Evolutionary conservation across 805 yeast species (phyloP).

Genomic region (Zygotorulaspora florentina): DNA sequence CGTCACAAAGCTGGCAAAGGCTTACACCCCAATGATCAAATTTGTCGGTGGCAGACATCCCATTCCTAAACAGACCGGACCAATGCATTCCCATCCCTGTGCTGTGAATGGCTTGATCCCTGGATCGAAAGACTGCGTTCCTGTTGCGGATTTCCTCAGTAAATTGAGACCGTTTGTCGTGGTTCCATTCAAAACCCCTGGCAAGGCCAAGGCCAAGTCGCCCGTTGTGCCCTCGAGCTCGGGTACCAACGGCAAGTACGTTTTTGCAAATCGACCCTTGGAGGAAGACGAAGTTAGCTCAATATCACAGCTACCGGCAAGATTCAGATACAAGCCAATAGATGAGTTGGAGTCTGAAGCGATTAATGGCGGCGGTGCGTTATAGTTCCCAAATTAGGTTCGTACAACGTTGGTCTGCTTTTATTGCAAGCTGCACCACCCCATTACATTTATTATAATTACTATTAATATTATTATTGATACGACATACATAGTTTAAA

Average conservation of each 20-base stretch:
- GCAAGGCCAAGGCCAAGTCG: conserved; percentile 43
- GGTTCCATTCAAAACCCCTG: conserved; percentile 38
- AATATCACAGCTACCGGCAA: conserved; percentile 62
- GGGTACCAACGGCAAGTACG: conserved; percentile 7
- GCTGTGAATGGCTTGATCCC: conserved; percentile 29
- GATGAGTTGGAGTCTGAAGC: conserved; percentile 70
- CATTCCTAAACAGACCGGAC: conserved; percentile 37
- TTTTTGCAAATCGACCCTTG: conserved; percentile 36
- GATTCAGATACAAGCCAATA: conserved; percentile 65
- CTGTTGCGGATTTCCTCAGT: conserved; percentile 20
- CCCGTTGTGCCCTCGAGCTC: conserved; percentile 34
- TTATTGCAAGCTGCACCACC: neutral
- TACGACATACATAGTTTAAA: neutral
- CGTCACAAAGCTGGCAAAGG: conserved; percentile 20
- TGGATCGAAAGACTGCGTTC: conserved; percentile 26
- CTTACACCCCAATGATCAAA: conserved; percentile 67
- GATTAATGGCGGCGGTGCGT: conserved; percentile 81
- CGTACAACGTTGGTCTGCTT: neutral
- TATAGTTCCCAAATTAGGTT: conserved; percentile 1
- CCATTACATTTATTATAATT: neutral
- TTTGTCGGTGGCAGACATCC: conserved; percentile 81
- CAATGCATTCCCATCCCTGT: conserved; percentile 27
- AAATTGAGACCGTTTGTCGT: conserved; percentile 40
- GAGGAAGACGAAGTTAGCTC: conserved; percentile 42
- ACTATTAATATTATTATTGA: conserved; percentile 2